phyloP scores from a whole-genome alignment of 2,329 filamentous ascomycete species.

The Pseudopithomyces maydicus region DNA sequence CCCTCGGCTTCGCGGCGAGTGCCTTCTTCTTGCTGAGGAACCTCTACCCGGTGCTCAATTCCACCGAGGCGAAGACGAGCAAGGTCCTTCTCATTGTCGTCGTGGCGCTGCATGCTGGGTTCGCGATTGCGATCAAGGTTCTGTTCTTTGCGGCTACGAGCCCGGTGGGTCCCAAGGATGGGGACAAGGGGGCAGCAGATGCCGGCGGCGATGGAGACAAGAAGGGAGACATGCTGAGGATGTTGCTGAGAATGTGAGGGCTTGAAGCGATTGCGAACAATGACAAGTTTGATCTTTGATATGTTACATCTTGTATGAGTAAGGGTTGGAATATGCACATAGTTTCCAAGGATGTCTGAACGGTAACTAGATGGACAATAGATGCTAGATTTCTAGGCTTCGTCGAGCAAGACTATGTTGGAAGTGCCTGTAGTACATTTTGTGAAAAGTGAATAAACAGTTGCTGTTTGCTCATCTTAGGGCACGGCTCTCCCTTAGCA shows the following conservation, averaged over 20 bases:
- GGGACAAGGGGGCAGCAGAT: slow-evolving; percentile 22
- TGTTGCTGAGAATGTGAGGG: slow-evolving; percentile 22
- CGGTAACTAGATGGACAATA: no score
- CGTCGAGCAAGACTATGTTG: no score
- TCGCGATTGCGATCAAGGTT: slow-evolving; percentile 93
- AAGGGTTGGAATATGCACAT: neutral
- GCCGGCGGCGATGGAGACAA: slow-evolving; percentile 21
- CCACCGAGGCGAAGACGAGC: slow-evolving; percentile 89
- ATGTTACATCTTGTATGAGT: neutral
- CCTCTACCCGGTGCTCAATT: slow-evolving; percentile 77
- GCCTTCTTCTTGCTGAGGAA: slow-evolving; percentile 48
- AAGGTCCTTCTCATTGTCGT: slow-evolving; percentile 86
- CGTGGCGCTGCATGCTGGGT: slow-evolving; percentile 81
- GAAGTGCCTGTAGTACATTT: no score
- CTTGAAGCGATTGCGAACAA: no score
- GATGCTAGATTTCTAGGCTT: no score
- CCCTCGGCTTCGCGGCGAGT: slow-evolving; percentile 56
- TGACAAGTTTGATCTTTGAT: neutral
- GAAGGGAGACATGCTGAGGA: slow-evolving; percentile 26
- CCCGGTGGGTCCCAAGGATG: slow-evolving; percentile 37
- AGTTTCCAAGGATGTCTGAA: neutral
- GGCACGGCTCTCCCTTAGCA: no score
- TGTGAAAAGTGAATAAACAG: no score
- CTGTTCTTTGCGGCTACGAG: slow-evolving; percentile 81
- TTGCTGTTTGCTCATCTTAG: no score